Conservation (phyloP, 805 yeast genomes). For the Pichia heedii region DNA sequence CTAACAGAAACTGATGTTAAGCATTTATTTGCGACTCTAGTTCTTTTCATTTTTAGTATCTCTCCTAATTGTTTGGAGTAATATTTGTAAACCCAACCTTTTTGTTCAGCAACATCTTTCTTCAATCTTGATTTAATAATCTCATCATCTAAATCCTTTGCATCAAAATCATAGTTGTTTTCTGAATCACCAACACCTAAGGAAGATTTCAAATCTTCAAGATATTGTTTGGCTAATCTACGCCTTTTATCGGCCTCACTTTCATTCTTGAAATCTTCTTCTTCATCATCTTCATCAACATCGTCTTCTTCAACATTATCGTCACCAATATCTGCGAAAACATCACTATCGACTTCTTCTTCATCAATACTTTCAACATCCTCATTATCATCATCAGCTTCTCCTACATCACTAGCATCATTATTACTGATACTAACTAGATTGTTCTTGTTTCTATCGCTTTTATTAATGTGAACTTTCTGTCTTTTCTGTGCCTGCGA, state of each 20-base stretch:
- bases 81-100: conserved; percentile 72
- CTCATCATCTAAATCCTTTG: conserved; percentile 84
- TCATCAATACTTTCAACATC: conserved; percentile 27
- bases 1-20: conserved; percentile 47
- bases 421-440: neutral
- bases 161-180: conserved; percentile 56
- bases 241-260: conserved; percentile 90
- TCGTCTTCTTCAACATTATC: conserved; percentile 20
- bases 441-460: conserved; percentile 13
- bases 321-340: conserved; percentile 21
- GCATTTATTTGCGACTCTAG: conserved; percentile 51
- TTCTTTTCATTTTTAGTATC: conserved; percentile 28
- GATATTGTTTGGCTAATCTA: conserved; percentile 85
- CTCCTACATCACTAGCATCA: conserved; percentile 8
- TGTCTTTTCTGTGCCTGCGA: conserved; percentile 13
- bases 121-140: conserved; percentile 71
- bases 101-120: conserved; percentile 82
- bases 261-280: conserved; percentile 67
- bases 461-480: neutral
- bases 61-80: conserved; percentile 43
- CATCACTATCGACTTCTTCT: conserved; percentile 27
- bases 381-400: conserved; percentile 40
- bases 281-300: conserved; percentile 43
- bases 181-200: conserved; percentile 9
- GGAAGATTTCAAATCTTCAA: conserved; percentile 66